A percentile compares a stretch with the other conserved stretches of the same genome.
Evolutionary conservation across 2,329 filamentous ascomycete genomes (phyloP).

Genomic region (Sporothrix phasma): DNA sequence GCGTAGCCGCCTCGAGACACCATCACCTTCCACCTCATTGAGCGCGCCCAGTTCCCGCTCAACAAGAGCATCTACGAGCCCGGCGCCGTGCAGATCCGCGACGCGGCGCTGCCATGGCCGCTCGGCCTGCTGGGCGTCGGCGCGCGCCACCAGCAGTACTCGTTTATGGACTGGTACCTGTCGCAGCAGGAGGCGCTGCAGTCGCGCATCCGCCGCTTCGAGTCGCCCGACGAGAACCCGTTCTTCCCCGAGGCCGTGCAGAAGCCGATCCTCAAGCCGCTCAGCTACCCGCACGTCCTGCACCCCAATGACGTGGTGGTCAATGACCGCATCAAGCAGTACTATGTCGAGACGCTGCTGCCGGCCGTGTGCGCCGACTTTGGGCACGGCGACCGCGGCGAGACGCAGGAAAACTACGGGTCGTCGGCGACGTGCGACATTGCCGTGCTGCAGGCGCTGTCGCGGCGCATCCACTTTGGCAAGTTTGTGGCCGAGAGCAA

Average conservation of each 20-base stretch:
- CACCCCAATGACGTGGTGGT: slow-evolving; percentile 84
- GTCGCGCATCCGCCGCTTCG: slow-evolving; percentile 85
- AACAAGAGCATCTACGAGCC: slow-evolving; percentile 80
- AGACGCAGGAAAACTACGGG: slow-evolving; percentile 89
- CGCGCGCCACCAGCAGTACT: slow-evolving; percentile 40
- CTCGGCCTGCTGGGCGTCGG: slow-evolving; percentile 1
- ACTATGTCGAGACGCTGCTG: slow-evolving; percentile 75
- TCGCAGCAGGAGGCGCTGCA: slow-evolving; percentile 83
- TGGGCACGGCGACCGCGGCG: slow-evolving; percentile 68
- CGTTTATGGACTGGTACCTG: slow-evolving; percentile 91
- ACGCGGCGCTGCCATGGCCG: slow-evolving; percentile 23
- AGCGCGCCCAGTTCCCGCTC: slow-evolving; percentile 92
- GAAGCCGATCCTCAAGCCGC: slow-evolving; percentile 71
- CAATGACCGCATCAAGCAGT: slow-evolving; percentile 75
- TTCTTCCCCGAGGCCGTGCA: slow-evolving; percentile 83
- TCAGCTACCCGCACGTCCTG: slow-evolving; percentile 81
- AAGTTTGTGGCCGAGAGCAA: slow-evolving; percentile 98
- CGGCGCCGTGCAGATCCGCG: slow-evolving; percentile 69
- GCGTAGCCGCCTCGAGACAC: slow-evolving; percentile 87
- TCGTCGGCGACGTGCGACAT: slow-evolving; percentile 88
- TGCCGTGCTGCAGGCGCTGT: slow-evolving; percentile 77
- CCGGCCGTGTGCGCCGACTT: slow-evolving; percentile 73
- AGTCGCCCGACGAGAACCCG: slow-evolving; percentile 92
- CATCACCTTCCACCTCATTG: slow-evolving; percentile 93
- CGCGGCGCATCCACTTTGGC: slow-evolving; percentile 87